A percentile compares a stretch with the other conserved stretches of the same genome.
Evolutionary conservation across 768 basidiomycete genomes (phyloP).

Genomic region (Rhodocollybia butyracea): DNA sequence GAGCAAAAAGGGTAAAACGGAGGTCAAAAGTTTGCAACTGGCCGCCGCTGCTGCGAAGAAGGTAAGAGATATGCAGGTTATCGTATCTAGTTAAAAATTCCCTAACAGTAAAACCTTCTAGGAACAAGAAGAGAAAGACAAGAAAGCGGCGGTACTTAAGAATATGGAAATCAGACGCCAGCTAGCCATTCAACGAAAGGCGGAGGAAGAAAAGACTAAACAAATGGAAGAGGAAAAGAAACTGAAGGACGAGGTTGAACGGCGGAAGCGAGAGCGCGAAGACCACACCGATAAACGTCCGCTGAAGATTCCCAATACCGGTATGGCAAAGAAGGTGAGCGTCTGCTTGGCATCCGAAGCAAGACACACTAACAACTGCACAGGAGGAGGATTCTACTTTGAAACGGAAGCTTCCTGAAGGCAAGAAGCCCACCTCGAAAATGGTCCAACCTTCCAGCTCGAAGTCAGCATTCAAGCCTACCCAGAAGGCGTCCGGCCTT

Average conservation of each 20-base stretch:
- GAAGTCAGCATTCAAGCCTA: slow-evolving; percentile 22
- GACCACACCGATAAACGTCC: slow-evolving; percentile 70
- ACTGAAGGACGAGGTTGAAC: slow-evolving; percentile 69
- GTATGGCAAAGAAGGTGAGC: slow-evolving; percentile 51
- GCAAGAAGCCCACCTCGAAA: slow-evolving; percentile 45
- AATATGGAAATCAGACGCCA: slow-evolving; percentile 85
- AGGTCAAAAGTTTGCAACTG: slow-evolving; percentile 79
- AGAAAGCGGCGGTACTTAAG: slow-evolving; percentile 67
- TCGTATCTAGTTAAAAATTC: neutral
- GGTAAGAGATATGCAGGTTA: slow-evolving; percentile 43
- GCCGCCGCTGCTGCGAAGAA: slow-evolving; percentile 86
- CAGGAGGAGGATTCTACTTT: slow-evolving; percentile 70
- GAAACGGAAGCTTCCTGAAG: slow-evolving; percentile 64
- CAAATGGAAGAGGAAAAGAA: slow-evolving; percentile 67
- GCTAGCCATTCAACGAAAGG: slow-evolving; percentile 66
- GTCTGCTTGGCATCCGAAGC: neutral
- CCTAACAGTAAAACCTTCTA: slow-evolving; percentile 26
- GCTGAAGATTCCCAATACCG: slow-evolving; percentile 35
- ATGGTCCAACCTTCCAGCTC: slow-evolving; percentile 8
- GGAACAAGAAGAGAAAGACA: slow-evolving; percentile 90
- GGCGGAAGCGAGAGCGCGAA: slow-evolving; percentile 79
- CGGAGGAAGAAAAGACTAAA: slow-evolving; percentile 69
- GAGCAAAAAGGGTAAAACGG: slow-evolving; percentile 68
- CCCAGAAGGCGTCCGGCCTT: slow-evolving; percentile 49
- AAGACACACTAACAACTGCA: slow-evolving; percentile 5